Evolutionary conservation across 768 basidiomycete genomes (phyloP).

Genomic region (Tricholoma matsutake): DNA sequence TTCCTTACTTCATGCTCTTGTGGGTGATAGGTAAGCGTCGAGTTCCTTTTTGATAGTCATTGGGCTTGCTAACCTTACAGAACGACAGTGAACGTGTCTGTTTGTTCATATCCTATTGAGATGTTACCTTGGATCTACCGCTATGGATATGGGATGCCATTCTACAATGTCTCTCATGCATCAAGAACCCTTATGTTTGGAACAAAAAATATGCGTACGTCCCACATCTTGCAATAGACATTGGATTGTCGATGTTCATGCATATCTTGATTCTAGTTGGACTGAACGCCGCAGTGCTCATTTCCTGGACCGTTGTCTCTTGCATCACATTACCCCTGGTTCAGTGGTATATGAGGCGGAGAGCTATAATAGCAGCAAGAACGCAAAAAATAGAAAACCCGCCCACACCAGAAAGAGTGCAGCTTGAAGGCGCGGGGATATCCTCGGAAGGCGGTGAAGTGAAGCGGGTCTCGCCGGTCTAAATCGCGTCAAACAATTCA

Average conservation of each 20-base stretch:
- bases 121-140: constrained; percentile 44
- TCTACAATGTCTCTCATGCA: constrained; percentile 53
- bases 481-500: too few relatives aligned
- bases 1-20: constrained; percentile 59
- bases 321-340: constrained; percentile 20
- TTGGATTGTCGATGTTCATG: neutral
- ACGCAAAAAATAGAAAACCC: neutral
- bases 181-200: constrained; percentile 49
- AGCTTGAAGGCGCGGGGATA: too few relatives aligned
- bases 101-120: constrained; percentile 48
- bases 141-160: constrained; percentile 54
- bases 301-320: constrained; percentile 27
- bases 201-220: constrained; percentile 47
- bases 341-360: constrained; percentile 16
- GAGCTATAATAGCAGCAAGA: neutral
- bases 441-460: too few relatives aligned
- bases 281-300: constrained; percentile 47
- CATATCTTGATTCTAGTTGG: constrained; percentile 42
- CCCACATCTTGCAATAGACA: neutral
- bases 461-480: too few relatives aligned
- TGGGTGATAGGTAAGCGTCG: constrained; percentile 57
- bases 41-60: neutral
- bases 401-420: too few relatives aligned
- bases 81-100: constrained; percentile 51
- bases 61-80: neutral